Percentiles rank a stretch among this genome's conserved stretches.
phyloP scores from a whole-genome alignment of 352 stramenopile genomes.

The Aphanomyces cochlioides region DNA sequence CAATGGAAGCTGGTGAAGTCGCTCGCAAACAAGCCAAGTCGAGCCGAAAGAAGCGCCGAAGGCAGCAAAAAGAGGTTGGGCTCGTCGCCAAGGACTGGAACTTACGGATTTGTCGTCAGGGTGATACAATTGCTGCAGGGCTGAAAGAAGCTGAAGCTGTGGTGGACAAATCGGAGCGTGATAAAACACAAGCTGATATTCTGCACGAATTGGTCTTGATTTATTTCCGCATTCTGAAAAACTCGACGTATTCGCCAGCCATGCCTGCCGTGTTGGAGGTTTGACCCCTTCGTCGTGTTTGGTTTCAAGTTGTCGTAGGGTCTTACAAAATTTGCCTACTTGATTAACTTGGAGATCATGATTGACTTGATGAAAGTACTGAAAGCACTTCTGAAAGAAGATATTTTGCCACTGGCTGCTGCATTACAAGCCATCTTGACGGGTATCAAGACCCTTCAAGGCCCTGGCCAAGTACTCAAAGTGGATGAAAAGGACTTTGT shows the following conservation, averaged over 20 bases:
- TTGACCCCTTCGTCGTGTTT: no score
- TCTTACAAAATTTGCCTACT: conserved; percentile 93
- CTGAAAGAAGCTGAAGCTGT: conserved; percentile 93
- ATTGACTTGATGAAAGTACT: conserved; percentile 94
- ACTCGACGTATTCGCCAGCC: conserved; percentile 80
- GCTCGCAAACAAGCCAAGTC: conserved; percentile 77
- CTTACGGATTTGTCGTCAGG: conserved; percentile 11
- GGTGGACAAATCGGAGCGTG: conserved; percentile 89
- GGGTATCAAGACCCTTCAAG: conserved; percentile 90
- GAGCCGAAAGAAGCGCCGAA: conserved; percentile 79
- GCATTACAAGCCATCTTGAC: conserved; percentile 88
- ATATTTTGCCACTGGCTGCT: conserved; percentile 57
- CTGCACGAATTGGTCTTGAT: conserved; percentile 93
- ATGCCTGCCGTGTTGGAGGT: conserved; percentile 86
- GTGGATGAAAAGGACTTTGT: conserved; percentile 97
- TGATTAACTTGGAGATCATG: conserved; percentile 98
- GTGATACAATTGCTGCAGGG: conserved; percentile 84
- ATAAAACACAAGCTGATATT: conserved; percentile 93
- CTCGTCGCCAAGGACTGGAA: not conserved
- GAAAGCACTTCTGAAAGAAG: conserved; percentile 87
- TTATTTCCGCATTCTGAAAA: conserved; percentile 97
- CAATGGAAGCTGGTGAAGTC: conserved; percentile 77
- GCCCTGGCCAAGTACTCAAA: conserved; percentile 92
- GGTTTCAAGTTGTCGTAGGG: conserved; percentile 39
- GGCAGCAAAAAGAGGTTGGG: conserved; percentile 49